These are phyloP conservation scores for Pichia cabralensis DNA, from an alignment of 805 yeast genomes.

Conservation along the genomic window DNA sequence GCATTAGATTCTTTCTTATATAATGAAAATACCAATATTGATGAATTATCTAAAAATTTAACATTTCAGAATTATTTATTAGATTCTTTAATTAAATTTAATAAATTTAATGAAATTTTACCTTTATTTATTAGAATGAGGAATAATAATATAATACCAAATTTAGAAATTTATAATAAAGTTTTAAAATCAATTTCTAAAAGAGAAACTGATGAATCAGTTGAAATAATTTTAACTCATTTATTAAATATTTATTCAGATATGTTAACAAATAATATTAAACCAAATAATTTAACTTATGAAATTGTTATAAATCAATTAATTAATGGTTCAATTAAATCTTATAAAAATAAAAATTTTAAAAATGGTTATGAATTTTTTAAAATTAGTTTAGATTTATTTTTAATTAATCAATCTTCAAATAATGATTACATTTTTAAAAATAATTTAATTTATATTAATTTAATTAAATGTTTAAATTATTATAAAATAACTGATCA, in stretches of 20 bases:
- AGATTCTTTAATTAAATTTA: conserved; percentile 13
- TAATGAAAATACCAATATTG: conserved; percentile 10
- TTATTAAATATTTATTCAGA: conserved; percentile 62
- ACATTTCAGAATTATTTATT: conserved; percentile 16
- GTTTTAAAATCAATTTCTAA: conserved; percentile 44
- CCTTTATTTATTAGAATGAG: conserved; percentile 25
- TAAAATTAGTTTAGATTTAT: conserved; percentile 41
- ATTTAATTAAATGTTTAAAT: conserved; percentile 20
- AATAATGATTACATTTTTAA: conserved; percentile 10
- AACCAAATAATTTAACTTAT: conserved; percentile 50
- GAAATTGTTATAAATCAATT: conserved; percentile 40
- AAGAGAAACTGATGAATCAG: conserved; percentile 42
- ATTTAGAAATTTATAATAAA: conserved; percentile 40
- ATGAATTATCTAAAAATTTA: too few species aligned
- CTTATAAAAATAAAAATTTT: conserved; percentile 27
- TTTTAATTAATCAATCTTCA: conserved; percentile 20
- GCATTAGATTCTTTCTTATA: conserved; percentile 2
- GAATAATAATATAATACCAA: conserved; percentile 33
- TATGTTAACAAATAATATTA: conserved; percentile 40
- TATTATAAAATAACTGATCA: conserved; percentile 15
- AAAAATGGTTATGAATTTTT: conserved; percentile 36
- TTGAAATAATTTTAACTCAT: conserved; percentile 53
- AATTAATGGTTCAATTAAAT: conserved; percentile 37
- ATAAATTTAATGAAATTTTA: conserved; percentile 26
- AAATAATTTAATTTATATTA: conserved; percentile 13